Base-by-base conservation (phyloP, 371 early-diverging fungal genomes). In the Mucor lusitanicus region DNA sequence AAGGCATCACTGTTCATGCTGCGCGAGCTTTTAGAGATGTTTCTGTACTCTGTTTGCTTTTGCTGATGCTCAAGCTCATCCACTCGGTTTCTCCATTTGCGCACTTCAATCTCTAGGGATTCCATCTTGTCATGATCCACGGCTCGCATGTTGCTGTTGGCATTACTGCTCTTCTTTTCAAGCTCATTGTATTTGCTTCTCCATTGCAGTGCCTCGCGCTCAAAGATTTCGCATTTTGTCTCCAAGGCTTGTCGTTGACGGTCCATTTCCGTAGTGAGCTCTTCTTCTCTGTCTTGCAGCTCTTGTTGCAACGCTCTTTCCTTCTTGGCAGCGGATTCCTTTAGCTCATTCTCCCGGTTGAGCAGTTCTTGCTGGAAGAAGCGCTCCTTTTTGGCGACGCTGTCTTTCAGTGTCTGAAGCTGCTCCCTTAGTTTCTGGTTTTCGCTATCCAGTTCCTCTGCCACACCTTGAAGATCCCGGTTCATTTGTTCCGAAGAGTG, bases 401-500 rank as follows among this genome's bases (percentile, higher is more conserved):
- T 59, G 25, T 75, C 79, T 42, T 71, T 76, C 15, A 78, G 23
- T 0, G 30, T 46, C n/a, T 59, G 59, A 12, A 79, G 35, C 27
- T 77, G 71, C 13, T 79, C 76, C 9, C 68, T 71, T 11, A 79
- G 61, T 21, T 72, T 65, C 1, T 53, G 21, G 28, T 82, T 80
- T 23, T 77, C 76, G 0, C 62, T 39, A 53, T 79, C 70, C 8
- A 79, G 62, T 6, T 61, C 64, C 17, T 81, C 76, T 35, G 76
- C 69, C 6, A 71, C 63, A 6, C 42, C 46, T 44, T 78, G 80
- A 15, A 84, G 64, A 17, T 76, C 71, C 0, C 80, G 73, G 48
- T 81, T 84, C 55, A 70, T 64, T 42, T 78, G 77, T 42, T 84
- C 82, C 6, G 79, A 76, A 3, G 64, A 66, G 1, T 72, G 69